Evolutionary conservation across 306 rosid species (phyloP).

Genomic region (Lathyrus sativus): DNA sequence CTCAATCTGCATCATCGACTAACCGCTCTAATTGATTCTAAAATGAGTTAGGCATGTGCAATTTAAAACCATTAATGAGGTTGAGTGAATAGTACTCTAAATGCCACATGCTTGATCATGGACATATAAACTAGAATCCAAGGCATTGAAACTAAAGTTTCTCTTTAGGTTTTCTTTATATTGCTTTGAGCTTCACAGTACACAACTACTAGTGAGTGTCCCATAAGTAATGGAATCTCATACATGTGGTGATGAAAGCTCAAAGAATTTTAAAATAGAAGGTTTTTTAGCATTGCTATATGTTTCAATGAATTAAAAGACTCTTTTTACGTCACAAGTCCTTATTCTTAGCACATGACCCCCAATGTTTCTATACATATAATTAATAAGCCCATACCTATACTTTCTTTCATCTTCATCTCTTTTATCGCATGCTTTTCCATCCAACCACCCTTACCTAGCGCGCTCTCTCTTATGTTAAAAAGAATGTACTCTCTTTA

Average conservation of each 20-base stretch:
- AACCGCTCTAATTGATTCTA: too few relatives aligned
- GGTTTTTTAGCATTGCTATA: neutral
- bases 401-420: conserved; percentile 34
- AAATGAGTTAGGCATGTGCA: neutral
- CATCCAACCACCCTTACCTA: conserved; percentile 18
- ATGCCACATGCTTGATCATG: conserved; percentile 40
- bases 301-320: conserved; percentile 26
- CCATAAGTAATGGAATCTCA: conserved; percentile 43
- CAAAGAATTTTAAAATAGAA: conserved; percentile 29
- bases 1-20: too few relatives aligned
- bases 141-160: conserved; percentile 39
- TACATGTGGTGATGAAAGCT: conserved; percentile 31
- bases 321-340: conserved; percentile 5
- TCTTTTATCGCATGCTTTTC: conserved; percentile 48
- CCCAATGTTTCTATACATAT: conserved; percentile 35
- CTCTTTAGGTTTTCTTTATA: conserved; percentile 38
- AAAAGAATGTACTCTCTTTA: conserved; percentile 7
- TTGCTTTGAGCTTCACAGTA: conserved; percentile 36
- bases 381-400: conserved; percentile 31
- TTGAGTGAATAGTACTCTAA: conserved; percentile 42
- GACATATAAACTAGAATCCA: conserved; percentile 47
- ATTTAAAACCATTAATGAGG: conserved; percentile 15
- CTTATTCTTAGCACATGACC: conserved; percentile 48
- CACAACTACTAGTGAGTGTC: conserved; percentile 19
- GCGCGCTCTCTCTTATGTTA: conserved; percentile 20